Percentiles rank a stretch among this genome's conserved stretches.
phyloP scores from a whole-genome alignment of 75 land plant species.

The Adiantum capillusveneris region DNA sequence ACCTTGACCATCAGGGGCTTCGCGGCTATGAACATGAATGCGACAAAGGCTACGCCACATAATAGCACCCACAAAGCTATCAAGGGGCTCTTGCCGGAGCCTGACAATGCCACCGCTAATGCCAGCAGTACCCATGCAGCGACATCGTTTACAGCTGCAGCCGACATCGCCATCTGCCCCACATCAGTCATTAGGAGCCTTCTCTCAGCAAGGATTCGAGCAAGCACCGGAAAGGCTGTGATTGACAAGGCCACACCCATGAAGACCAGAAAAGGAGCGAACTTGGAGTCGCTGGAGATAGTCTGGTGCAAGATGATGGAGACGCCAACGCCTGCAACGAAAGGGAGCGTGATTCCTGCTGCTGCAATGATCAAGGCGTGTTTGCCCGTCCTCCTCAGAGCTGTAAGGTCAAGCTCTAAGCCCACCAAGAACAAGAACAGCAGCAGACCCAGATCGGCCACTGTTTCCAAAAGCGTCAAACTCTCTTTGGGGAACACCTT shows the following conservation, averaged over 20 bases:
- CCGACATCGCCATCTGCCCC: constrained; percentile 64
- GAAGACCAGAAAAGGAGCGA: constrained; percentile 49
- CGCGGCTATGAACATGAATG: constrained; percentile 32
- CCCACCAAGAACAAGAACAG: constrained; percentile 59
- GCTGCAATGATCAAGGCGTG: constrained; percentile 39
- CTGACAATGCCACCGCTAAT: constrained; percentile 59
- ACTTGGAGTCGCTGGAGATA: constrained; percentile 8
- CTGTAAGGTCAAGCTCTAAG: constrained; percentile 44
- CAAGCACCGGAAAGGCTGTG: constrained; percentile 62
- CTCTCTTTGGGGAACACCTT: constrained; percentile 36
- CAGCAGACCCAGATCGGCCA: constrained; percentile 46
- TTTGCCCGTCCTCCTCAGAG: constrained; percentile 33
- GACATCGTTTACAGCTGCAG: constrained; percentile 63
- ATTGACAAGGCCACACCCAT: constrained; percentile 63
- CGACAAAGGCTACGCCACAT: constrained; percentile 42
- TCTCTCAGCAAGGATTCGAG: constrained; percentile 53
- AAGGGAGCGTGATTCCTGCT: constrained; percentile 49
- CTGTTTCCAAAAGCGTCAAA: constrained; percentile 40
- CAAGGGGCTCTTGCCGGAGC: constrained; percentile 23
- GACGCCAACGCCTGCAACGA: constrained; percentile 47
- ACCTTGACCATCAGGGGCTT: constrained; percentile 37
- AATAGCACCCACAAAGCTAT: constrained; percentile 35
- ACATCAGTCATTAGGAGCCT: constrained; percentile 57
- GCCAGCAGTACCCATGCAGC: constrained; percentile 61
- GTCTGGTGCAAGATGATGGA: constrained; percentile 45